Conservation (phyloP, 331 rosid species). For the Telfairia occidentalis region DNA sequence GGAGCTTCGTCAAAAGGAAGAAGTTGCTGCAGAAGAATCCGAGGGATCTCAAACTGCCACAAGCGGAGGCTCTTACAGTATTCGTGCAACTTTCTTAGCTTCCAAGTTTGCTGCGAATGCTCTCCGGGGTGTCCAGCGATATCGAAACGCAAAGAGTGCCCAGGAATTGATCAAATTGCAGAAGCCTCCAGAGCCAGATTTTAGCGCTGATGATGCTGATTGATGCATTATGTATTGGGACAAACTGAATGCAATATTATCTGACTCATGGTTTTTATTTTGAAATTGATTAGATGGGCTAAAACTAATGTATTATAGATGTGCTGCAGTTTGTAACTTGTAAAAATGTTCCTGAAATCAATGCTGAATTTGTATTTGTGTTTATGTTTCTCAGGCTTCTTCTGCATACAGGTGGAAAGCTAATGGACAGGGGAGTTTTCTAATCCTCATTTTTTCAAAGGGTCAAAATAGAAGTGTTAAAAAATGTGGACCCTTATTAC, state of each 20-base stretch:
- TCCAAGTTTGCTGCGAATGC: slow-evolving; percentile 88
- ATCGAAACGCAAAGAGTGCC: slow-evolving; percentile 67
- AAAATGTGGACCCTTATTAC: background rate
- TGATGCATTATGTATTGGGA: slow-evolving; percentile 14
- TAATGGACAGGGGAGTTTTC: background rate
- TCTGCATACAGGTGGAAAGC: background rate
- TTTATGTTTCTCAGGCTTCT: background rate
- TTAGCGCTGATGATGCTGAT: slow-evolving; percentile 69
- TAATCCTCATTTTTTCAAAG: background rate
- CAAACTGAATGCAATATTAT: background rate
- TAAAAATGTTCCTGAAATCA: slow-evolving; percentile 2
- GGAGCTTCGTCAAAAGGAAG: slow-evolving; percentile 77
- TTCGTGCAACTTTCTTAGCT: slow-evolving; percentile 83
- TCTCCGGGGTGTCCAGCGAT: slow-evolving; percentile 85
- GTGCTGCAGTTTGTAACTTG: background rate
- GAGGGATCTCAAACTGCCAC: slow-evolving; percentile 34
- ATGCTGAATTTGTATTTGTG: slow-evolving; percentile 2
- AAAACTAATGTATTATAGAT: slow-evolving; percentile 5
- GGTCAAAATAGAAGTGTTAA: background rate
- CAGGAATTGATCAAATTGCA: slow-evolving; percentile 76
- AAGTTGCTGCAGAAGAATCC: slow-evolving; percentile 31
- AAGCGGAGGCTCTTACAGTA: slow-evolving; percentile 52
- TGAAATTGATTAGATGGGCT: background rate
- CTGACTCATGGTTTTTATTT: background rate
- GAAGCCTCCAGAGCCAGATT: slow-evolving; percentile 98